A percentile compares a stretch with the other conserved stretches of the same genome.
Conservation (phyloP, 2,329 filamentous ascomycete species). For the Fusarium circinatum region DNA sequence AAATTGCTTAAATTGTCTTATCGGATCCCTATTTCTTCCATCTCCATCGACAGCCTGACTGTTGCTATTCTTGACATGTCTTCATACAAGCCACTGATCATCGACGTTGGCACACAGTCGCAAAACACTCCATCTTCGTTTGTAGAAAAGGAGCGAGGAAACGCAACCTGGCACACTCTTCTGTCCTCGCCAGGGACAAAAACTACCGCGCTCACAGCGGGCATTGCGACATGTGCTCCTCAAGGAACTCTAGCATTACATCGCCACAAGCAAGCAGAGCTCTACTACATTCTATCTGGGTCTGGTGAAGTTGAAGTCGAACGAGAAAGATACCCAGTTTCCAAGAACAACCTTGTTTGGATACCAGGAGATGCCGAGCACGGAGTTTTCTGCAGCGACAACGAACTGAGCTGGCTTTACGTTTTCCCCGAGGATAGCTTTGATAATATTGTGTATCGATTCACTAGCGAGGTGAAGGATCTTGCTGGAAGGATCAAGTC, state of each 20-base stretch:
- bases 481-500: not conserved
- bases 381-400: constrained; percentile 32
- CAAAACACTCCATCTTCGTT: constrained; percentile 6
- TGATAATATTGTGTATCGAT: constrained; percentile 38
- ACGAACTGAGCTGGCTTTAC: constrained; percentile 38
- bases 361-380: constrained; percentile 41
- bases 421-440: constrained; percentile 40
- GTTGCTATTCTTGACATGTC: not conserved
- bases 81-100: constrained; percentile 13
- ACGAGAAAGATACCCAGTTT: constrained; percentile 21
- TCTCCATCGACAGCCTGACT: not conserved
- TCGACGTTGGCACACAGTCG: constrained; percentile 5
- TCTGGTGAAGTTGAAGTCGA: constrained; percentile 37
- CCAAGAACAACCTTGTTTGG: constrained; percentile 34
- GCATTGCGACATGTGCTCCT: constrained; percentile 38
- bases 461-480: constrained; percentile 24
- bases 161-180: constrained; percentile 39
- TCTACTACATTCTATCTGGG: constrained; percentile 41
- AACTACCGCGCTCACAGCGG: constrained; percentile 20
- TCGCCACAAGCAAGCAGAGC: constrained; percentile 41
- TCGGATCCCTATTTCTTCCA: no score
- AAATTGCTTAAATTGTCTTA: not conserved
- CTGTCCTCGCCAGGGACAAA: constrained; percentile 28
- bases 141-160: constrained; percentile 20
- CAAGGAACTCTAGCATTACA: constrained; percentile 39